Conservation (phyloP, 2,329 filamentous ascomycete species). For the Tolypocladium amazonense region DNA sequence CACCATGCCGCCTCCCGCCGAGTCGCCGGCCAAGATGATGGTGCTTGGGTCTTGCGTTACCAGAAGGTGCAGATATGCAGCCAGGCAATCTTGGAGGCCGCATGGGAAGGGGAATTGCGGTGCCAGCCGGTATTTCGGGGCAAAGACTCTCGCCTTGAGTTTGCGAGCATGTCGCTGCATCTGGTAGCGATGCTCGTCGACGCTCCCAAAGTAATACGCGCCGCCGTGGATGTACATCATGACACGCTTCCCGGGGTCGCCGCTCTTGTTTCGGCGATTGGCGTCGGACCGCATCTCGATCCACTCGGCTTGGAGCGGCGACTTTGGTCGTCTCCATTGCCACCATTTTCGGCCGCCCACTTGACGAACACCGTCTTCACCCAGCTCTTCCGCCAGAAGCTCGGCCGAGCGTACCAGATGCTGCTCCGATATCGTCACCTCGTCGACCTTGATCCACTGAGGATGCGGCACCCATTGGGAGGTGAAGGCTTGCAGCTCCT, state of each 20-base stretch:
- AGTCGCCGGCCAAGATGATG: constrained; percentile 84
- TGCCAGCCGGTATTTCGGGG: constrained; percentile 75
- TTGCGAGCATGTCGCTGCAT: constrained; percentile 93
- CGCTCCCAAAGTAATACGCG: constrained; percentile 89
- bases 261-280: constrained; percentile 53
- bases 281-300: constrained; percentile 82
- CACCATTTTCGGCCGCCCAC: constrained; percentile 82
- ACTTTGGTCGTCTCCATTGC: constrained; percentile 68
- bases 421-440: constrained; percentile 53
- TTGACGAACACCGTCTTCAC: constrained; percentile 58
- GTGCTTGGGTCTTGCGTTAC: constrained; percentile 66
- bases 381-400: constrained; percentile 63
- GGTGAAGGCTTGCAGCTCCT: constrained; percentile 88
- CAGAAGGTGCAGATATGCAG: constrained; percentile 76
- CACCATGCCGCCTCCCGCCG: constrained; percentile 86
- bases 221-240: constrained; percentile 95
- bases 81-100: constrained; percentile 79
- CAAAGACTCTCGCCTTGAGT: constrained; percentile 79
- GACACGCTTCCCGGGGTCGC: constrained; percentile 55
- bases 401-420: constrained; percentile 56
- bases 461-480: constrained; percentile 85
- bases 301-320: constrained; percentile 74
- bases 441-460: constrained; percentile 73
- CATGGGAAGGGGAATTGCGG: constrained; percentile 96
- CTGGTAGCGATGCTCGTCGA: constrained; percentile 97